Evolutionary conservation across 2,329 filamentous ascomycete species (phyloP), one percentile per base, ranked within the genome.

Genomic region (Elsinoe fawcettii): DNA sequence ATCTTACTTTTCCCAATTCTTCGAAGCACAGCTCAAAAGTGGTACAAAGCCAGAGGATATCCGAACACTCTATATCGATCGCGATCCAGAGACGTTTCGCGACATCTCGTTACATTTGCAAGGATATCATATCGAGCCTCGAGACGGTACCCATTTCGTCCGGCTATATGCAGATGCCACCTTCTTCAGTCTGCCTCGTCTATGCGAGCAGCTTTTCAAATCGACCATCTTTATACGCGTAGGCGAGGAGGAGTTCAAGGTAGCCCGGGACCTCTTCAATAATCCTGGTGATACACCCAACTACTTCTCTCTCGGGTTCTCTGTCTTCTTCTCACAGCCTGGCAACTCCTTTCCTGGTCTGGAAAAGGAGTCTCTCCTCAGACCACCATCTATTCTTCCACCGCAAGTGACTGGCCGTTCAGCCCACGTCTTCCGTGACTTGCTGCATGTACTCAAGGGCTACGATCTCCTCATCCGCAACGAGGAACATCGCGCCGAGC

Each of bases 1-100:
- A 59, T 96, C 91, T 51, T 96, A 96, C 72, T 96, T 97, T 74
- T 95, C 92, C 18, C 86, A 90, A 64, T 96, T 93, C 75, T 97
- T 97, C 71, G 80, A 85, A 64, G 88, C 88, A 65, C 91, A 96
- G 73, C 73, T 96, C 39, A 80, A 81, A 58, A 74, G 77, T 63
- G 85, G 80, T 51, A 79, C 83, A 59, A 79, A 79, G 57, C 78
- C 83, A 57, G 72, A 72, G 41, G 75, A 74, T 55, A 72, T 95
- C 59, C 84, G 87, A 63, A 96, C 92, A 0, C 78, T 97, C 5
- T 96, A 96, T 73, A 96, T 97, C 66, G 92, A 97, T 71, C 86
- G 92, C 60, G 92, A 97, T 71, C 91, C 92, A 0, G 78, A 78
- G 12, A 96, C 90, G 0, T 97, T 97, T 70, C 81, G 80, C 66